Conservation (phyloP, 2,329 filamentous ascomycete genomes). For the Colletotrichum viniferum region DNA sequence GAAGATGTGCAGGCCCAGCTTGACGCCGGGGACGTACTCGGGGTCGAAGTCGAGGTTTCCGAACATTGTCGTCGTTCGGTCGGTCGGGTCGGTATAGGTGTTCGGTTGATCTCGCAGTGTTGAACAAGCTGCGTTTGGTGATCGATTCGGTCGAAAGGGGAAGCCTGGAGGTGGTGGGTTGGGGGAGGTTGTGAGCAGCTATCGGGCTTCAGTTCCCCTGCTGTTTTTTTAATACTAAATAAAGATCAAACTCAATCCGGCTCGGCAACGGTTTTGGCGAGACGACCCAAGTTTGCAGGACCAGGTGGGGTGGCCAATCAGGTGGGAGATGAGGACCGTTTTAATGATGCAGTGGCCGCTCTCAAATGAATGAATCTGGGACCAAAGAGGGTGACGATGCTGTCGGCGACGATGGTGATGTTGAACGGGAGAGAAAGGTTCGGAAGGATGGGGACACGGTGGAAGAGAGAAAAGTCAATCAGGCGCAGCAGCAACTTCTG, state of each 20-base stretch:
- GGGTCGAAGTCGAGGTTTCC: constrained; percentile 57
- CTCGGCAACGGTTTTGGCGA: constrained; percentile 21
- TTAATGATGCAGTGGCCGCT: not conserved
- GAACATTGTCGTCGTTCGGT: constrained; percentile 38
- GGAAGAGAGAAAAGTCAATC: not conserved
- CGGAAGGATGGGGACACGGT: not conserved
- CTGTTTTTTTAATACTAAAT: constrained; percentile 10
- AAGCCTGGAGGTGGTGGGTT: not conserved
- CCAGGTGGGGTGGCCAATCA: constrained; percentile 9
- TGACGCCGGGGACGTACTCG: constrained; percentile 58
- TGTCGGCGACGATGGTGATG: not conserved
- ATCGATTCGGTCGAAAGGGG: not conserved
- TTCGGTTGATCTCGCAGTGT: not conserved
- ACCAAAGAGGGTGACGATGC: not conserved
- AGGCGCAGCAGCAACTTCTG: not conserved
- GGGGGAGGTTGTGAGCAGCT: constrained; percentile 4
- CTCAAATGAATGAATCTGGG: not conserved
- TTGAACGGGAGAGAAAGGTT: not conserved
- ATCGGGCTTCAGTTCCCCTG: constrained; percentile 16
- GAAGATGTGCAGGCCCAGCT: constrained; percentile 60
- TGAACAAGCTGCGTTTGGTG: not conserved
- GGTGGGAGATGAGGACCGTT: not conserved
- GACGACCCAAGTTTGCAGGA: constrained; percentile 12
- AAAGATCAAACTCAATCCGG: constrained; percentile 19
- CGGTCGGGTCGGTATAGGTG: not conserved